phyloP scores from a whole-genome alignment of 371 early-diverging fungal genomes.

The Mortierella sp. region DNA sequence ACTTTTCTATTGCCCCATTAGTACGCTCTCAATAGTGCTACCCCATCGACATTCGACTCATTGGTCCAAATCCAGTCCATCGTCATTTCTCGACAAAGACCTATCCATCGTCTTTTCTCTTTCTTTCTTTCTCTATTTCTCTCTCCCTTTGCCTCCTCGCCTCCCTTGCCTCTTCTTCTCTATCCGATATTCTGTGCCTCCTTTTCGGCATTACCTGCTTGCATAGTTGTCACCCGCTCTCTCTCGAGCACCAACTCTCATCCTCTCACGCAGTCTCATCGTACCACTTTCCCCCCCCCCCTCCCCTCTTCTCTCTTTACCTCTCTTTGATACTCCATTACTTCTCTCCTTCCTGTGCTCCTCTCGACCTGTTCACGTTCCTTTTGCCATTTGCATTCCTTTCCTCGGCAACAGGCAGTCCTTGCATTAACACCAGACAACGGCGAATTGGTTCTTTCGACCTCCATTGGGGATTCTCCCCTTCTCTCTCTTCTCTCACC shows the following conservation, averaged over 20 bases:
- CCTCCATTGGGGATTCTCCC: not conserved
- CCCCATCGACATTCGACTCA: not conserved
- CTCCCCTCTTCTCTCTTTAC: slow-evolving; percentile 1
- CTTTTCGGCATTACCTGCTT: too few species aligned
- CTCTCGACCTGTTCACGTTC: not conserved
- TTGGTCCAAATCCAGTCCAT: not conserved
- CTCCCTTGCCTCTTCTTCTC: too few species aligned
- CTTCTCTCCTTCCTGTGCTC: not conserved
- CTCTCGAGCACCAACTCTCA: not conserved
- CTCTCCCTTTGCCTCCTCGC: not conserved
- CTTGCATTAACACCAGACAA: not conserved
- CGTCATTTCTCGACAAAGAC: not conserved
- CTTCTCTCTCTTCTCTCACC: not conserved
- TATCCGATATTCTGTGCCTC: too few species aligned
- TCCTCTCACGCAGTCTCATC: not conserved
- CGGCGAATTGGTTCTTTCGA: not conserved
- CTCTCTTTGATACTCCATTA: not conserved
- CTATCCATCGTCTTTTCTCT: not conserved
- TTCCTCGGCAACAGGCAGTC: not conserved
- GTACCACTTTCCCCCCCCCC: not conserved
- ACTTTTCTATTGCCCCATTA: not conserved
- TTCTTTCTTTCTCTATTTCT: not conserved
- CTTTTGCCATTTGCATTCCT: not conserved
- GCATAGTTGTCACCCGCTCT: not conserved
- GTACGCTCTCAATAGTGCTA: not conserved